Percentiles rank a stretch among this genome's conserved stretches.
Conservation (phyloP, 257 asterid species). For the Solanum verrucosum region DNA sequence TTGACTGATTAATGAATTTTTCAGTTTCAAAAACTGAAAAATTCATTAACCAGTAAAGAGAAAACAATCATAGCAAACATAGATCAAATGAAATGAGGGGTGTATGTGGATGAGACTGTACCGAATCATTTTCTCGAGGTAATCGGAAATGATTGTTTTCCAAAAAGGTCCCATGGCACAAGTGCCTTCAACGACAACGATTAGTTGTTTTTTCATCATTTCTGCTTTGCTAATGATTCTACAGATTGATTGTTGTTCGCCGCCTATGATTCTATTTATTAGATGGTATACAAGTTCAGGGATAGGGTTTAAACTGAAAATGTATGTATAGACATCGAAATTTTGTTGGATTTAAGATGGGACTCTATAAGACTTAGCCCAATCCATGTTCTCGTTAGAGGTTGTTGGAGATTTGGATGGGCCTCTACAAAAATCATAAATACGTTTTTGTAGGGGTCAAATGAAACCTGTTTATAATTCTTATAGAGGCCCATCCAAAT, state of each 20-base stretch:
- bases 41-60: not conserved
- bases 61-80: not conserved
- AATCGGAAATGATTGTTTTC: constrained; percentile 62
- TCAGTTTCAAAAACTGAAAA: too few relatives aligned
- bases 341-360: not conserved
- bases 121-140: constrained; percentile 76
- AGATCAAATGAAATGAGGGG: not conserved
- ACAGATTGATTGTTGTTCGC: not conserved
- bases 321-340: not conserved
- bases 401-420: not conserved
- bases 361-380: not conserved
- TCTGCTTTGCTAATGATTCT: not conserved
- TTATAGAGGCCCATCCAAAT: not conserved
- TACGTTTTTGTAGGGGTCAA: not conserved
- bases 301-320: not conserved
- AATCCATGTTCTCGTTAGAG: not conserved
- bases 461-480: not conserved
- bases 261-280: not conserved
- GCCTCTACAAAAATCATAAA: not conserved
- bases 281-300: not conserved
- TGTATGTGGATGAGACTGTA: constrained; percentile 11
- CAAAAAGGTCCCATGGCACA: constrained; percentile 82
- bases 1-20: not conserved
- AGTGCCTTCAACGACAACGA: constrained; percentile 87
- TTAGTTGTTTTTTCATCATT: constrained; percentile 49